Evolutionary conservation across 176 grass and related monocot species (phyloP).

Genomic region (Cenchrus fungigraminus): DNA sequence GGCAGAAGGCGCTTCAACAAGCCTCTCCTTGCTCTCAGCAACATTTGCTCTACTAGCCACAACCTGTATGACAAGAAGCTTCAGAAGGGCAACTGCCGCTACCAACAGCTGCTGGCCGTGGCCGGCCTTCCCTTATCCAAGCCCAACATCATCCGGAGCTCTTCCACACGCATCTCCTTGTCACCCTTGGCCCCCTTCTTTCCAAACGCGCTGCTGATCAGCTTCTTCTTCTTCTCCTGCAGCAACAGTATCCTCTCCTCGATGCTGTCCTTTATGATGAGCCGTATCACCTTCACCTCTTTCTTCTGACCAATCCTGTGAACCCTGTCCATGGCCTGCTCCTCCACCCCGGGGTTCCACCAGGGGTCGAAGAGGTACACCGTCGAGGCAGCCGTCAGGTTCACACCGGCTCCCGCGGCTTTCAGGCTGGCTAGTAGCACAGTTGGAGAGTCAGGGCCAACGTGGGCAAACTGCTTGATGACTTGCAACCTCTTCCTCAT

Average conservation of each 20-base stretch:
- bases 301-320: slow-evolving; percentile 86
- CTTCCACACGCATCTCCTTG: slow-evolving; percentile 78
- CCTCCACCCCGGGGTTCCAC: slow-evolving; percentile 94
- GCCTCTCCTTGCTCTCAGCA: background rate
- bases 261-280: slow-evolving; percentile 76
- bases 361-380: slow-evolving; percentile 92
- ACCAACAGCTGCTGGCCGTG: no score
- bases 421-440: slow-evolving; percentile 86
- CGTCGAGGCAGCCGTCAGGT: slow-evolving; percentile 80
- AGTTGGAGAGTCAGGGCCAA: slow-evolving; percentile 57
- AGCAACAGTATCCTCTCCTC: slow-evolving; percentile 84
- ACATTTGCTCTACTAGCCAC: background rate
- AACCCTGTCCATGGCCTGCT: slow-evolving; percentile 96
- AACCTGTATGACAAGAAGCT: background rate
- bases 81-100: background rate
- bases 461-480: slow-evolving; percentile 53
- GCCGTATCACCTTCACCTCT: slow-evolving; percentile 76
- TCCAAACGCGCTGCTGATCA: slow-evolving; percentile 67
- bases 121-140: background rate
- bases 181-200: slow-evolving; percentile 54
- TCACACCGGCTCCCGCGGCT: slow-evolving; percentile 75
- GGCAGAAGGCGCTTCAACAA: background rate
- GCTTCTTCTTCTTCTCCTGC: slow-evolving; percentile 78
- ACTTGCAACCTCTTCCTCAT: slow-evolving; percentile 66
- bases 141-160: slow-evolving; percentile 77